Evolutionary conservation across 306 rosid species (phyloP).

Genomic region (Prunus armeniaca): DNA sequence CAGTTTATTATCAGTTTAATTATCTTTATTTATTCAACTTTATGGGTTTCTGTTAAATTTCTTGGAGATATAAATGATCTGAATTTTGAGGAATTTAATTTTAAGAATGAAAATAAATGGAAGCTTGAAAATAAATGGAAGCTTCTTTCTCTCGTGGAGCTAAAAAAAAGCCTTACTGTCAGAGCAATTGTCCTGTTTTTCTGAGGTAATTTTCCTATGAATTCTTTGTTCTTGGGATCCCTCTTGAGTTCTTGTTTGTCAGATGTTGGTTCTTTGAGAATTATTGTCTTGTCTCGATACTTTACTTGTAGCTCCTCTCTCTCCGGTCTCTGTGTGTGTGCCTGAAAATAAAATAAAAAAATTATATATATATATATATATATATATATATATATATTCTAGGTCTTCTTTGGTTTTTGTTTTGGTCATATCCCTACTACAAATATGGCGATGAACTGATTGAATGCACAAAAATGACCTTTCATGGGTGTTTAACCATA

Average conservation of each 20-base stretch:
- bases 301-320: background rate
- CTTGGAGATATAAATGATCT: background rate
- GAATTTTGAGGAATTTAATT: background rate
- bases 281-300: constrained; percentile 1
- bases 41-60: constrained; percentile 9
- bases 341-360: background rate
- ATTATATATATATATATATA: background rate
- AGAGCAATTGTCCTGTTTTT: background rate
- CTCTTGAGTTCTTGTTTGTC: constrained; percentile 10
- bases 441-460: background rate
- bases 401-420: background rate
- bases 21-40: background rate
- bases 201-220: background rate
- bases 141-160: no score
- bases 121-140: no score
- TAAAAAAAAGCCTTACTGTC: background rate
- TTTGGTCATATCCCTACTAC: background rate
- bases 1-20: background rate
- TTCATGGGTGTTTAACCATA: background rate
- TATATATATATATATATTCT: background rate
- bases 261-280: constrained; percentile 21
- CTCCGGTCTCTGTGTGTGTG: background rate
- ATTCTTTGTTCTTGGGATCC: constrained; percentile 23
- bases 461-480: background rate
- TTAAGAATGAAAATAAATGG: no score